These are phyloP conservation scores for Cordyceps militaris DNA, from an alignment of 2,329 filamentous ascomycete genomes.

Conservation along the genomic window DNA sequence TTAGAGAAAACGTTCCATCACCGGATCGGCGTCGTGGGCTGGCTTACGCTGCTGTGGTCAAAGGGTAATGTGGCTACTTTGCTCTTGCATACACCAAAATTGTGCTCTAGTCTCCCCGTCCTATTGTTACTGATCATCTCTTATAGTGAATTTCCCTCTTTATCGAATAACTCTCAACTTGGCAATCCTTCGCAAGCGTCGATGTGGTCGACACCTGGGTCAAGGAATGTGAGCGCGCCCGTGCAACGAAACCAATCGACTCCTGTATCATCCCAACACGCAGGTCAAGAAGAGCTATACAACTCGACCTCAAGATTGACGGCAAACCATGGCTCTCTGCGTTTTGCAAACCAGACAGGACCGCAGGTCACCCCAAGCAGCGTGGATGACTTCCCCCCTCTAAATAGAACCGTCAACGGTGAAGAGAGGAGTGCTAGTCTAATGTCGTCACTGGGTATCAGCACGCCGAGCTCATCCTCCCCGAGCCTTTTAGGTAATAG, in stretches of 20 bases:
- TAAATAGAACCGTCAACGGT: conserved; percentile 50
- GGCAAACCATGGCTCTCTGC: conserved; percentile 41
- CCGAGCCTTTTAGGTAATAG: conserved; percentile 35
- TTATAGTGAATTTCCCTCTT: conserved; percentile 60
- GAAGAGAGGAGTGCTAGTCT: conserved; percentile 48
- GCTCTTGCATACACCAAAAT: neutral
- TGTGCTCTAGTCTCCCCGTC: neutral
- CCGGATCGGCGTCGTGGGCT: conserved; percentile 11
- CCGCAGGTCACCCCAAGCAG: conserved; percentile 41
- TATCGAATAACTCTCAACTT: conserved; percentile 54
- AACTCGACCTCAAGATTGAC: conserved; percentile 32
- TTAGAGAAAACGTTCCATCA: neutral
- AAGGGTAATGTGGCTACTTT: conserved; percentile 20
- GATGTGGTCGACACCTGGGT: conserved; percentile 47
- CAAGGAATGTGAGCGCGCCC: conserved; percentile 41
- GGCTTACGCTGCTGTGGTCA: conserved; percentile 25
- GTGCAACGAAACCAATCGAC: conserved; percentile 46
- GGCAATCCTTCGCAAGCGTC: conserved; percentile 41
- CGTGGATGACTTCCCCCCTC: conserved; percentile 56
- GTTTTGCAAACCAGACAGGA: conserved; percentile 44
- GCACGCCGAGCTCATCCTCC: conserved; percentile 36
- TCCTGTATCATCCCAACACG: conserved; percentile 43
- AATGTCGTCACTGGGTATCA: conserved; percentile 49
- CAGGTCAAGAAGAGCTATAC: conserved; percentile 42
- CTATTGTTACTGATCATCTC: neutral